These are phyloP conservation scores for Hippophae rhamnoides DNA, from an alignment of 306 rosid genomes.

Conservation along the genomic window DNA sequence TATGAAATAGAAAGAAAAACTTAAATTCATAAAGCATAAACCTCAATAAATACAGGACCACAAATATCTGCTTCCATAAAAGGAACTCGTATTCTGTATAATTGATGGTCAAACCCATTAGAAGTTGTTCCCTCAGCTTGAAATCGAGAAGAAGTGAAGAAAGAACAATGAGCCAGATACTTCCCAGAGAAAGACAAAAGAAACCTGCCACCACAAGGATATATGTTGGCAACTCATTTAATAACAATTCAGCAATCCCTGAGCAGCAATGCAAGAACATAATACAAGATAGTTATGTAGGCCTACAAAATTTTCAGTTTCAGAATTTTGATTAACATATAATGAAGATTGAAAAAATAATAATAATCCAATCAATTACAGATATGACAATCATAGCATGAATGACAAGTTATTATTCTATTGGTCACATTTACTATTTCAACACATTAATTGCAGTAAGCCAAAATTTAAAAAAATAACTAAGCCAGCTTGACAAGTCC, in stretches of 20 bases:
- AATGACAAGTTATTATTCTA: background rate
- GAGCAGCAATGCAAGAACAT: constrained; percentile 10
- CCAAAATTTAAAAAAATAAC: background rate
- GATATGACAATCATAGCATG: background rate
- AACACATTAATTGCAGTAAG: background rate
- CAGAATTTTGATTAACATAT: background rate
- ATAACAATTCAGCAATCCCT: constrained; percentile 8
- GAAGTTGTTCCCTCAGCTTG: constrained; percentile 32
- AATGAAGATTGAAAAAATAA: background rate
- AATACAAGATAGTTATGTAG: background rate
- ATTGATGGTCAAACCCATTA: constrained; percentile 47
- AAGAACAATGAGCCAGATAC: constrained; percentile 49
- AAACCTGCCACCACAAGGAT: constrained; percentile 54
- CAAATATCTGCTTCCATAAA: constrained; percentile 41
- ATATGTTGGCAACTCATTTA: constrained; percentile 10
- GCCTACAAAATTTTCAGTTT: background rate
- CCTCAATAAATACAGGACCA: constrained; percentile 99
- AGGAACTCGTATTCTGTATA: constrained; percentile 67
- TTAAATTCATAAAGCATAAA: constrained; percentile 16
- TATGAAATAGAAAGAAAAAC: constrained; percentile 13
- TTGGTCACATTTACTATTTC: background rate
- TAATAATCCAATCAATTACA: background rate
- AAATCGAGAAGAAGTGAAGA: constrained; percentile 39
- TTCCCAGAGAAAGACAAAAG: constrained; percentile 84
- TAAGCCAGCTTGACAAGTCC: background rate